Percentiles rank a stretch among this genome's conserved stretches.
Conservation (phyloP, 2,329 filamentous ascomycete genomes). For the Aspergillus quadricinctus region DNA sequence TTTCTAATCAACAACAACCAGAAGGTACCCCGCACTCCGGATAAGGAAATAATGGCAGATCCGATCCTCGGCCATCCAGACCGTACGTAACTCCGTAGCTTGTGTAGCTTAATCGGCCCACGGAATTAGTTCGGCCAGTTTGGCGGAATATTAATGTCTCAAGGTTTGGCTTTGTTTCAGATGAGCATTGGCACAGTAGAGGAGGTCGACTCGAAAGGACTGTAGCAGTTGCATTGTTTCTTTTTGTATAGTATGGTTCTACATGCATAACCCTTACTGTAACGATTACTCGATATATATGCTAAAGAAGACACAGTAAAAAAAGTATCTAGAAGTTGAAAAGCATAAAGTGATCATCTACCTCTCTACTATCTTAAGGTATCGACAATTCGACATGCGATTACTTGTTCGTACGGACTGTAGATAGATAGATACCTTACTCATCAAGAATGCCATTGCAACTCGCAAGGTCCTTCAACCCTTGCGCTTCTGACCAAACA, state of each 20-base stretch:
- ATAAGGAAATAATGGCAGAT: neutral
- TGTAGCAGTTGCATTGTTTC: neutral
- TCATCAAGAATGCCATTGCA: neutral
- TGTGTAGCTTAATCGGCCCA: neutral
- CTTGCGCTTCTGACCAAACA: neutral
- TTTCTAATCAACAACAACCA: neutral
- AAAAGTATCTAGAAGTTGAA: too few relatives aligned
- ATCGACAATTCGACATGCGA: too few relatives aligned
- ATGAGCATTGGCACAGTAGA: neutral
- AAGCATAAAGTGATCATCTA: too few relatives aligned
- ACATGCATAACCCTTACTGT: neutral
- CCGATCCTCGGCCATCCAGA: neutral
- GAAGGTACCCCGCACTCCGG: neutral
- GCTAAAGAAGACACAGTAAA: neutral
- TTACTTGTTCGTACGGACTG: too few relatives aligned
- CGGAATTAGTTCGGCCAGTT: neutral
- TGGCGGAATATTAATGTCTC: too few relatives aligned
- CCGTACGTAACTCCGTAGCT: neutral
- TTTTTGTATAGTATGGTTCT: neutral
- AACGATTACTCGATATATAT: neutral
- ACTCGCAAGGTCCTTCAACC: neutral
- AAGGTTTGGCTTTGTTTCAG: neutral
- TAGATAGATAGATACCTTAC: too few relatives aligned
- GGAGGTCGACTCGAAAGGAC: neutral
- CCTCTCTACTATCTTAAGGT: too few relatives aligned